Conservation (phyloP, 176 grass and related monocot genomes). For the Thalia dealbata region DNA sequence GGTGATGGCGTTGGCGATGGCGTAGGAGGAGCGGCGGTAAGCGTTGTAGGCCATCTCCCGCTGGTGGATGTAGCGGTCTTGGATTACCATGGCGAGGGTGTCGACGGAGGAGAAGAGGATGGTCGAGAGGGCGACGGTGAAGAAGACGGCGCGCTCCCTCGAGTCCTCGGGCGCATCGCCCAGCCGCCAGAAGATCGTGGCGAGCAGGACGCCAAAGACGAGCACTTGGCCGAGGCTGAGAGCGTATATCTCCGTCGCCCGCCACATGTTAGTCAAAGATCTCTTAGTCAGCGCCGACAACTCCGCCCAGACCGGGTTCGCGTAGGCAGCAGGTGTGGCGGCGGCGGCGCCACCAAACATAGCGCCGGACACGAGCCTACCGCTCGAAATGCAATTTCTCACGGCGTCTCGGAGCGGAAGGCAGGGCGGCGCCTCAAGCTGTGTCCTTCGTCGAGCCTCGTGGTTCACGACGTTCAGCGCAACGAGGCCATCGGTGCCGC, state of each 20-base stretch:
- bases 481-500: neutral
- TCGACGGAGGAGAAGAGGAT: neutral
- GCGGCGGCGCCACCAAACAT: neutral
- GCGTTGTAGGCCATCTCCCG: slow-evolving; percentile 12
- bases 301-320: slow-evolving; percentile 3
- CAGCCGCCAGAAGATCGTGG: slow-evolving; percentile 9
- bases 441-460: neutral
- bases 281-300: neutral
- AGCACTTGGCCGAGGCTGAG: neutral
- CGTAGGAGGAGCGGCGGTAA: slow-evolving; percentile 10
- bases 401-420: neutral
- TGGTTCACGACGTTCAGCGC: neutral
- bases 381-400: neutral
- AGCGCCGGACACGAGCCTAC: neutral
- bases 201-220: neutral
- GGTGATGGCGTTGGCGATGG: slow-evolving; percentile 6
- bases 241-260: neutral
- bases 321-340: neutral
- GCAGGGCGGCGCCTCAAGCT: neutral
- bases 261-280: neutral
- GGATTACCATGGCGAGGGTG: neutral
- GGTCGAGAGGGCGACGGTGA: neutral
- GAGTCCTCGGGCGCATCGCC: neutral
- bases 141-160: neutral
- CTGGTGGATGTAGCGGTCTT: neutral